Evolutionary conservation across 345 rosid genomes (phyloP).

Genomic region (Heritiera littoralis): DNA sequence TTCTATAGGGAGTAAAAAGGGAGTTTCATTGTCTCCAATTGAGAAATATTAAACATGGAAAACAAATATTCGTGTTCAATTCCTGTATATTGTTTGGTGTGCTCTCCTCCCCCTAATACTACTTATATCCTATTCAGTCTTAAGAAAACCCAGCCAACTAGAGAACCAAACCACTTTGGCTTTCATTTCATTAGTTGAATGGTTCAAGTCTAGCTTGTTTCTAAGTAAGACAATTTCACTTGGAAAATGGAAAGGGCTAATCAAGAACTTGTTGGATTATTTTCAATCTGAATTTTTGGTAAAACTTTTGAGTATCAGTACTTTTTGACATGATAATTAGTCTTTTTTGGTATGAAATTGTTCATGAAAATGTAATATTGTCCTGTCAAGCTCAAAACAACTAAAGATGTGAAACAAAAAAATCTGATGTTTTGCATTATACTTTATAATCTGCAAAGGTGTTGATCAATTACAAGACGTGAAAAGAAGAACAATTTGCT

Average conservation of each 20-base stretch:
- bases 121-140: not conserved
- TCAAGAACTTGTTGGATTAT: no score
- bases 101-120: not conserved
- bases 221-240: not conserved
- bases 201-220: not conserved
- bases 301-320: not conserved
- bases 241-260: no score
- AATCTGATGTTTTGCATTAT: not conserved
- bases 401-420: not conserved
- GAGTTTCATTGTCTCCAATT: not conserved
- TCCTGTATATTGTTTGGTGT: not conserved
- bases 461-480: not conserved
- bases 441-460: not conserved
- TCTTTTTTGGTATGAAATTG: not conserved
- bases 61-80: no score
- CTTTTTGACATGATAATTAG: not conserved
- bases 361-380: not conserved
- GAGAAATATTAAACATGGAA: not conserved
- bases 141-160: not conserved
- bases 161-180: no score
- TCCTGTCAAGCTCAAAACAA: not conserved
- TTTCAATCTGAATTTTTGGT: no score
- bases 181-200: no score
- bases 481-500: not conserved
- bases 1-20: not conserved